Conservation (phyloP, 1,284 basidiomycete genomes). For the Fistulinella staudtii region DNA sequence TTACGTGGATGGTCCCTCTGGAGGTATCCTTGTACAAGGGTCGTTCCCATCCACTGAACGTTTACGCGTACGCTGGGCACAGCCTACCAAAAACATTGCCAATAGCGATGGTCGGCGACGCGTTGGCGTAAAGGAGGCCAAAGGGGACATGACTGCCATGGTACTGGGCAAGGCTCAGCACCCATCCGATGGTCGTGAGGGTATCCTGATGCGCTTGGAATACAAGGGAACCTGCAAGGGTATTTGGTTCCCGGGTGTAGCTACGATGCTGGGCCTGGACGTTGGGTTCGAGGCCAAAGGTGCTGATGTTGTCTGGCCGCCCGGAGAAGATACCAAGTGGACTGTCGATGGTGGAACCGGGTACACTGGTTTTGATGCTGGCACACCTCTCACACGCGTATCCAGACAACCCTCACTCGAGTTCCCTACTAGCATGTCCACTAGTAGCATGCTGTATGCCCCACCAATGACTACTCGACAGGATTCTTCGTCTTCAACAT, state of each 20-base stretch:
- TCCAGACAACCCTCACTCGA: constrained; percentile 52
- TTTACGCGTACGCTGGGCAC: constrained; percentile 73
- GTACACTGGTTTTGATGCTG: constrained; percentile 65
- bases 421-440: constrained; percentile 27
- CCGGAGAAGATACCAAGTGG: constrained; percentile 52
- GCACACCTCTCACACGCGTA: constrained; percentile 32
- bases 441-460: constrained; percentile 23
- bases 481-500: constrained; percentile 44
- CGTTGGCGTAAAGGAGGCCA: constrained; percentile 63
- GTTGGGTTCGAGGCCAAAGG: constrained; percentile 63
- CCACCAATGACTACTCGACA: constrained; percentile 33
- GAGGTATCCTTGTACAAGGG: constrained; percentile 67
- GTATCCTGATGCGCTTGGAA: constrained; percentile 64
- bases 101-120: constrained; percentile 52
- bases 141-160: constrained; percentile 59
- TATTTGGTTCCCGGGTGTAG: constrained; percentile 76
- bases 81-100: constrained; percentile 51
- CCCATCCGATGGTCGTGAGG: constrained; percentile 42
- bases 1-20: constrained; percentile 45
- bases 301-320: constrained; percentile 62
- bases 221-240: constrained; percentile 71
- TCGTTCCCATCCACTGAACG: constrained; percentile 73
- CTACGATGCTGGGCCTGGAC: constrained; percentile 75
- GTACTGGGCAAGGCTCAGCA: constrained; percentile 49
- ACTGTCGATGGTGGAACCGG: constrained; percentile 57